Conservation (phyloP, 345 rosid genomes). For the Salix caprea region DNA sequence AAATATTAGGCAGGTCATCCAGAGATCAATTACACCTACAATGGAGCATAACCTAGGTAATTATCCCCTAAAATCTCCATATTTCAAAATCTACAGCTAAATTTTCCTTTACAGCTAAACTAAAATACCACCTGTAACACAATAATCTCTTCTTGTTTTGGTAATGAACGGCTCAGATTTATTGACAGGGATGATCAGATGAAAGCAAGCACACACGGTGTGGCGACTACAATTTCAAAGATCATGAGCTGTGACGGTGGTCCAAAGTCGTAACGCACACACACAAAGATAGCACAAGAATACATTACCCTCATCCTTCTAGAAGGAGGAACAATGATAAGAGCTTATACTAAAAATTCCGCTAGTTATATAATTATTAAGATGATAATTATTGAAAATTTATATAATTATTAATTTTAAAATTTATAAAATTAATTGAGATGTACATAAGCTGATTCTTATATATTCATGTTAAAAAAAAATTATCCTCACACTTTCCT, state of each 20-base stretch:
- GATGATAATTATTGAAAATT: too few relatives aligned
- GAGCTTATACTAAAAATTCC: too few relatives aligned
- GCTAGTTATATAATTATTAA: too few relatives aligned
- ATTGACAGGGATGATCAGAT: neutral
- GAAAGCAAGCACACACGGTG: constrained; percentile 7
- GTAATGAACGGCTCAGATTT: constrained; percentile 12
- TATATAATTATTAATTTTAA: too few relatives aligned
- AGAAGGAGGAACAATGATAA: too few relatives aligned
- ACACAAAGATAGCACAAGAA: neutral
- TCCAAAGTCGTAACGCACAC: constrained; percentile 35
- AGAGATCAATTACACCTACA: neutral
- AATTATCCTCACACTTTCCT: constrained; percentile 10
- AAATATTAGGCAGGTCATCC: neutral
- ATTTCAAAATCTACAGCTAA: neutral
- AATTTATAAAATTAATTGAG: accelerated
- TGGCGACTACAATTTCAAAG: neutral
- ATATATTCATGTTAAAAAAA: neutral
- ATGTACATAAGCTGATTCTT: accelerated
- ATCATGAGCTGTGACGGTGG: constrained; percentile 55
- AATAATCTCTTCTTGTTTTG: neutral
- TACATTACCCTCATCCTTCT: neutral
- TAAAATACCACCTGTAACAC: neutral
- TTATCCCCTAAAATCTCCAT: neutral
- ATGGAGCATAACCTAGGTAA: neutral
- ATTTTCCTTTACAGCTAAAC: neutral